These are phyloP conservation scores for Toxoplasma gondii DNA, from an alignment of 169 alveolate species.

Conservation along the genomic window DNA sequence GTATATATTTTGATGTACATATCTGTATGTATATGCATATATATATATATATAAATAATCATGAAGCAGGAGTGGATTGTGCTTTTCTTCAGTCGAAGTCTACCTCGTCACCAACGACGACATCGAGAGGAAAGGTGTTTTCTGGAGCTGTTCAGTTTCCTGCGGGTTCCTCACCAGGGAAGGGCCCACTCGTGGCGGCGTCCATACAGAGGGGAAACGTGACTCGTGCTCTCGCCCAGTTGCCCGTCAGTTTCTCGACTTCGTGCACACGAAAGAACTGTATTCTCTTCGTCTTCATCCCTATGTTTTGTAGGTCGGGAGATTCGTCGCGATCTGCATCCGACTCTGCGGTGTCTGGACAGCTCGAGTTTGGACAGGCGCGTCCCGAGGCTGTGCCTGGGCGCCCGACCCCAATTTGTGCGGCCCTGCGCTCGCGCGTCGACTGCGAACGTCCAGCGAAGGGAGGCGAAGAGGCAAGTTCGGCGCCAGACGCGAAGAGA, in stretches of 20 bases:
- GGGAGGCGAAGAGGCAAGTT: background rate
- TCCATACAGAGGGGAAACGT: constrained; percentile 22
- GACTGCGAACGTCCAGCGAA: too few relatives aligned
- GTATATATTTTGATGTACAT: too few relatives aligned
- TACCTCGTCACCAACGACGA: too few relatives aligned
- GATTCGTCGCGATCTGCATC: background rate
- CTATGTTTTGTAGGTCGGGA: background rate
- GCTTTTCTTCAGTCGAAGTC: too few relatives aligned
- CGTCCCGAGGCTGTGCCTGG: background rate
- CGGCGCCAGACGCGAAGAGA: background rate
- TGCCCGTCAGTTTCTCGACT: background rate
- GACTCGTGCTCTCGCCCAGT: background rate
- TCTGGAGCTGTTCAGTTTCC: too few relatives aligned
- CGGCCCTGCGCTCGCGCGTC: too few relatives aligned
- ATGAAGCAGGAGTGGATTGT: background rate
- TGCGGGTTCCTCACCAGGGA: background rate
- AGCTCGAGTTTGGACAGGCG: background rate
- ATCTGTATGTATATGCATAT: too few relatives aligned
- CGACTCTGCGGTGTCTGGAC: background rate
- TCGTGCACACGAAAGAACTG: background rate
- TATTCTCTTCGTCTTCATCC: background rate
- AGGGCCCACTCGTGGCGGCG: constrained; percentile 14
- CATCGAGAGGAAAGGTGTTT: too few relatives aligned
- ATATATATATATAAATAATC: too few relatives aligned
- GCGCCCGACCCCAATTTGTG: too few relatives aligned